Evolutionary conservation across 768 basidiomycete genomes (phyloP), one percentile per base, ranked within the genome.

Genomic region (Rhodotorula kratochvilovae): DNA sequence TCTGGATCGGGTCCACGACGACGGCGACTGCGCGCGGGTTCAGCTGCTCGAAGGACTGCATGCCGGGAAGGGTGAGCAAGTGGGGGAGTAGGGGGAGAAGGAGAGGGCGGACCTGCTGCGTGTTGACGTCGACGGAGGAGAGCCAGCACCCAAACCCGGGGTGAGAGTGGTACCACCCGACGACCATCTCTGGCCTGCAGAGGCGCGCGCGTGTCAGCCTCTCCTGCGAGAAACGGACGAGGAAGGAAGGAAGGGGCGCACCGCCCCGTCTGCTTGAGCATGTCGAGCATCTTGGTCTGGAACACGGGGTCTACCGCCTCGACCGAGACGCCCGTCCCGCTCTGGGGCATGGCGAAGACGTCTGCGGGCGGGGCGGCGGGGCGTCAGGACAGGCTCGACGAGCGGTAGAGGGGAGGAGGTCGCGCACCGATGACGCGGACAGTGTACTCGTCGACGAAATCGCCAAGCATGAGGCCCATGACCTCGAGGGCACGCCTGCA

Each of bases 81-180:
- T n/a, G 5, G 19, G 11, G 16, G 27, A 50, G 55, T n/a, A 39
- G 19, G 10, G 53, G 25, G 11, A 68, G 29, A 33, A 5, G 25
- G 35, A 69, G 57, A 33, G 39, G 48, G 36, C 83, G 70, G 65
- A 89, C 94, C 84, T 98, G 96, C 79, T 99, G 96, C 8, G 96
- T 99, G 82, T 97, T 96, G 79, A 98, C 93, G 82, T 99, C 96
- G 31, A 98, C 95, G 77, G 92, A 93, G 57, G 94, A 97, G 51
- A 99, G 84, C 96, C 96, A 99, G 81, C 96, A 99, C 10, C 96
- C 96, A 81, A 98, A 99, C 48, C 96, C 96, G 66, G 96, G 96
- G 84, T 99, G 96, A 50, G 96, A 98, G 82, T 99, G 96, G 79
- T 99, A 99, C 96, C 96, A 99, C 7, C 96, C 96, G 2, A 99